phyloP scores from a whole-genome alignment of 225 moss, liverwort and hornwort species.

The Antitrichia curtipendula region DNA sequence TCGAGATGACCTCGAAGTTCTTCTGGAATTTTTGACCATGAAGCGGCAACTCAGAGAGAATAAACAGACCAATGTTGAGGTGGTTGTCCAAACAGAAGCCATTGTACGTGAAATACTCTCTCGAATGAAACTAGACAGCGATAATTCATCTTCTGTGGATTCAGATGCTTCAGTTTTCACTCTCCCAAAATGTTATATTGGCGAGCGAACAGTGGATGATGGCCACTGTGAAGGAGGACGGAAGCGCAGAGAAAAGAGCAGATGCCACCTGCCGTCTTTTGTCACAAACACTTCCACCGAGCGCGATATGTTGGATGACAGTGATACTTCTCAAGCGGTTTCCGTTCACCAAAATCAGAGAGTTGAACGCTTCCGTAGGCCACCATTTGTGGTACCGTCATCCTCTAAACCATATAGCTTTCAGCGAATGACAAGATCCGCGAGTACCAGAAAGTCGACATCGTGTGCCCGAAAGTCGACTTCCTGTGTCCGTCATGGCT shows the following conservation, averaged over 20 bases:
- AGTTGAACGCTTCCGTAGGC: background rate
- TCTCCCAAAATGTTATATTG: background rate
- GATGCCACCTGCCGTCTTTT: background rate
- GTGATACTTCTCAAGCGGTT: background rate
- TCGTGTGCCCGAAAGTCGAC: background rate
- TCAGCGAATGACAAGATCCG: background rate
- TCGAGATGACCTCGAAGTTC: slow-evolving; percentile 22
- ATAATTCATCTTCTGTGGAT: slow-evolving; percentile 1
- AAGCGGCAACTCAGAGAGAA: slow-evolving; percentile 12
- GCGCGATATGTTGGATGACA: background rate
- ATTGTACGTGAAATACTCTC: slow-evolving; percentile 20
- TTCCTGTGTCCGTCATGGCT: background rate
- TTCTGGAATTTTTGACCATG: slow-evolving; percentile 12
- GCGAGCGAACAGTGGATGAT: background rate
- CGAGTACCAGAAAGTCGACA: background rate
- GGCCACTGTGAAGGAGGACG: background rate
- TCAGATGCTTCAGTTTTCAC: background rate
- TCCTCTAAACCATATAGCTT: background rate
- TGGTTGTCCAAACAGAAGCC: slow-evolving; percentile 12
- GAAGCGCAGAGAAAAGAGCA: background rate
- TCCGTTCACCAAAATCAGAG: background rate
- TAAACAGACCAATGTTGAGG: background rate
- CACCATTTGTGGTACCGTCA: background rate
- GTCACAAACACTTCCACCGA: background rate
- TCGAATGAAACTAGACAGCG: slow-evolving; percentile 3